Evolutionary conservation across 129 eudicot genomes (phyloP).

Genomic region (Flaveria ramosissima): DNA sequence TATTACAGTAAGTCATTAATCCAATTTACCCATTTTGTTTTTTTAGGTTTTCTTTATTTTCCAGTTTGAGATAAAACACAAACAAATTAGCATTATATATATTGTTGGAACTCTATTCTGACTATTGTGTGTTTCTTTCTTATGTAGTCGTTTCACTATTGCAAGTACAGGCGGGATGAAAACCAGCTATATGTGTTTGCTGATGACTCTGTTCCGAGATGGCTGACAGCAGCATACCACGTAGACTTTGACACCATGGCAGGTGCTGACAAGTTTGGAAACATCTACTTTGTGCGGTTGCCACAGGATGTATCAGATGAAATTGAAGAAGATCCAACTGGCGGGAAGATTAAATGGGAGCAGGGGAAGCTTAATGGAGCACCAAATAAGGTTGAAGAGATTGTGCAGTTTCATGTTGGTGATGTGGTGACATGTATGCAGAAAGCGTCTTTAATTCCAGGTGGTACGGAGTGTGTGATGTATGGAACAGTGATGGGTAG

Average conservation of each 20-base stretch:
- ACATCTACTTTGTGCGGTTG: slow-evolving; percentile 87
- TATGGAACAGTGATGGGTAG: slow-evolving; percentile 99
- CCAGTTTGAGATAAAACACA: not conserved
- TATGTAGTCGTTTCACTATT: slow-evolving; percentile 81
- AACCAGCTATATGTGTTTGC: slow-evolving; percentile 94
- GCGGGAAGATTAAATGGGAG: slow-evolving; percentile 99
- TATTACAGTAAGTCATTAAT: not conserved
- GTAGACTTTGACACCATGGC: slow-evolving; percentile 98
- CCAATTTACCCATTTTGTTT: not conserved
- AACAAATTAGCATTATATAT: not conserved
- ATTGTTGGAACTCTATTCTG: slow-evolving; percentile 14
- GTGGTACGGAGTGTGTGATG: slow-evolving; percentile 89
- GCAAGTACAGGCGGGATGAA: slow-evolving; percentile 98
- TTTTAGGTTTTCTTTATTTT: not conserved
- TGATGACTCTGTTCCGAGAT: slow-evolving; percentile 94
- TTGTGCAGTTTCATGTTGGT: slow-evolving; percentile 97
- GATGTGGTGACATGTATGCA: slow-evolving; percentile 89
- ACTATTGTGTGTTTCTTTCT: not conserved
- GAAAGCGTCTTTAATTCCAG: slow-evolving; percentile 94
- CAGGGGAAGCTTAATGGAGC: slow-evolving; percentile 99
- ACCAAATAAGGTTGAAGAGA: slow-evolving; percentile 94
- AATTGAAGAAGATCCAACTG: slow-evolving; percentile 99
- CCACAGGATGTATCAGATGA: slow-evolving; percentile 98
- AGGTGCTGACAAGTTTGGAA: slow-evolving; percentile 96
- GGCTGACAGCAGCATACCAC: slow-evolving; percentile 91